Conservation (phyloP, 345 rosid species). For the Brassica rapa region DNA sequence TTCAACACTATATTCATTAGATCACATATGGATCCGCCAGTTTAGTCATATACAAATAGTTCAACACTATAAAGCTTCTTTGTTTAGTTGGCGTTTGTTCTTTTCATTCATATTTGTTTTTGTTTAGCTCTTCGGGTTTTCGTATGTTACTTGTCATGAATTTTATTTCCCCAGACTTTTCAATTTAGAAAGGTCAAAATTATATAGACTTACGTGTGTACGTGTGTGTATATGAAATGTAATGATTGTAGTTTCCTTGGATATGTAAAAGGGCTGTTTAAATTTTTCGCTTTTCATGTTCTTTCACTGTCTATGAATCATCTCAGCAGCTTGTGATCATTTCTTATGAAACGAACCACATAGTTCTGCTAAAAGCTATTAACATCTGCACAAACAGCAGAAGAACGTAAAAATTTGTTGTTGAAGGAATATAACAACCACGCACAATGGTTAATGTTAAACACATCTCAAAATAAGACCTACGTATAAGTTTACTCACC, state of each 20-base stretch:
- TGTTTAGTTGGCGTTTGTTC: neutral
- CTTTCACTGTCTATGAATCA: conserved; percentile 35
- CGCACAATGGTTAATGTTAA: neutral
- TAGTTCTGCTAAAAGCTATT: conserved; percentile 2
- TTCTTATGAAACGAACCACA: neutral
- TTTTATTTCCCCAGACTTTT: neutral
- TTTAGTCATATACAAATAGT: neutral
- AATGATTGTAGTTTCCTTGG: conserved; percentile 27
- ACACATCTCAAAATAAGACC: neutral
- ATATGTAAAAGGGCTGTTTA: conserved; percentile 22
- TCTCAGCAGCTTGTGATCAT: neutral
- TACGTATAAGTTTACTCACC: neutral
- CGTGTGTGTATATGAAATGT: conserved; percentile 13
- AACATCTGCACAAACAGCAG: neutral
- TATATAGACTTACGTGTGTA: conserved; percentile 10
- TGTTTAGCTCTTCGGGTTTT: neutral
- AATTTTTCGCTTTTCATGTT: conserved; percentile 37
- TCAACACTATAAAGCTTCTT: neutral
- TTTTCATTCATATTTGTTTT: neutral
- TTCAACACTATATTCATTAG: neutral
- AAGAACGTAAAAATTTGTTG: neutral
- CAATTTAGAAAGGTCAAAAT: conserved; percentile 2
- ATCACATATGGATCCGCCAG: neutral
- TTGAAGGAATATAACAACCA: neutral
- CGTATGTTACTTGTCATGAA: neutral